Evolutionary conservation across 2,329 filamentous ascomycete genomes (phyloP).

Genomic region (Alternaria panax): DNA sequence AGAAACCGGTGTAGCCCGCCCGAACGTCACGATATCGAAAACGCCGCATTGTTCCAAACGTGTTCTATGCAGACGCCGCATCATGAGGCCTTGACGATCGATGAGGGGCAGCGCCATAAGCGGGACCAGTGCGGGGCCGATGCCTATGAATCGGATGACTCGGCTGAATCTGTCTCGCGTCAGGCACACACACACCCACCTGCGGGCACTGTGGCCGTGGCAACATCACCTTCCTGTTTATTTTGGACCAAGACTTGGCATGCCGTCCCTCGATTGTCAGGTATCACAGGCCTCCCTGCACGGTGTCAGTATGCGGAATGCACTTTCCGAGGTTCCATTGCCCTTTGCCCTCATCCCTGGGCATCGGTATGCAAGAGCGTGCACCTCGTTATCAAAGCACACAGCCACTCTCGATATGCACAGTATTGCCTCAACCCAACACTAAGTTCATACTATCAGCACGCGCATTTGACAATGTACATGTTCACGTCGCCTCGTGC

Average conservation of each 20-base stretch:
- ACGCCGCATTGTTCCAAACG: slow-evolving; percentile 22
- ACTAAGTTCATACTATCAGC: slow-evolving; percentile 4
- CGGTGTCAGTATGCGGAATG: slow-evolving; percentile 13
- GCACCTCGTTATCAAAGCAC: slow-evolving; percentile 9
- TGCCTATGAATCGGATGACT: slow-evolving; percentile 27
- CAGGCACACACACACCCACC: slow-evolving; percentile 8
- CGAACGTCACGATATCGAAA: slow-evolving; percentile 39
- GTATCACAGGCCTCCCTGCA: slow-evolving; percentile 1
- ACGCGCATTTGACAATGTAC: neutral
- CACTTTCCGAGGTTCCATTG: slow-evolving; percentile 5
- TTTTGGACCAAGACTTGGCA: slow-evolving; percentile 19
- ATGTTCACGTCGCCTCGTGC: neutral
- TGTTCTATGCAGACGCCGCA: slow-evolving; percentile 25
- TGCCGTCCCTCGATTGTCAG: neutral
- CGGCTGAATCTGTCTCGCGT: slow-evolving; percentile 20
- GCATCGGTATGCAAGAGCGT: slow-evolving; percentile 8
- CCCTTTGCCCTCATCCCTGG: neutral
- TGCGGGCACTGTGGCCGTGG: slow-evolving; percentile 18
- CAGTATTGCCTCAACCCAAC: slow-evolving; percentile 5
- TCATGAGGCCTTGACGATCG: slow-evolving; percentile 40
- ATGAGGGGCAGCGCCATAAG: slow-evolving; percentile 25
- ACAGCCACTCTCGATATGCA: slow-evolving; percentile 9
- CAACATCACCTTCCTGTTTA: slow-evolving; percentile 31
- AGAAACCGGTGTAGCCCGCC: slow-evolving; percentile 14
- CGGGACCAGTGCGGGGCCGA: slow-evolving; percentile 27